phyloP scores from a whole-genome alignment of 108 stramenopile genomes.

The Aurantiochytrium sp. region DNA sequence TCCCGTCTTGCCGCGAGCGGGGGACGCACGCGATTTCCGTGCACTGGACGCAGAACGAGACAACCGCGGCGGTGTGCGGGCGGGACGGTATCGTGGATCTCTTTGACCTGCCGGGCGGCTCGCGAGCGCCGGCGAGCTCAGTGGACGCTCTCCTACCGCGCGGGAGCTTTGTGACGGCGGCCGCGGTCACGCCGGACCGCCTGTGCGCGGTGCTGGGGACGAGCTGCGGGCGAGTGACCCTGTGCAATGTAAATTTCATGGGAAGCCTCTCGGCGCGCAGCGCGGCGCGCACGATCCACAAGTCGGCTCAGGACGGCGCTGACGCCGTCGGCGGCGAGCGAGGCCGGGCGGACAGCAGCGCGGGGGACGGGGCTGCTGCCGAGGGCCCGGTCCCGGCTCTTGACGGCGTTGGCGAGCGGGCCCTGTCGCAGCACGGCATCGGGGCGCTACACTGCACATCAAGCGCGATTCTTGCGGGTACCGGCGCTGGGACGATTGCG shows the following conservation, averaged over 20 bases:
- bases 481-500: background rate
- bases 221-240: background rate
- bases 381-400: too few species aligned
- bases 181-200: background rate
- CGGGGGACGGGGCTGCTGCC: too few species aligned
- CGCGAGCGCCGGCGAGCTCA: background rate
- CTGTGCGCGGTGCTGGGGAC: conserved; percentile 17
- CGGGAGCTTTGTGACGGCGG: background rate
- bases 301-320: background rate
- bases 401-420: background rate
- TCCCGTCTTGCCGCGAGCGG: background rate
- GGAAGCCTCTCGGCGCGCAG: background rate
- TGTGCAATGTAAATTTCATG: background rate
- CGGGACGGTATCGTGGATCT: background rate
- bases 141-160: background rate
- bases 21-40: background rate
- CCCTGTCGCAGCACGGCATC: background rate
- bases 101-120: background rate
- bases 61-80: background rate
- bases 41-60: conserved; percentile 10
- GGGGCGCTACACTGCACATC: background rate
- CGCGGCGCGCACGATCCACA: background rate
- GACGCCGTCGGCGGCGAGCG: background rate
- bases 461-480: background rate
- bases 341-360: background rate